Evolutionary conservation across 192 early-diverging fungal genomes (phyloP).

Genomic region (Thoreauomyces humboldtii): DNA sequence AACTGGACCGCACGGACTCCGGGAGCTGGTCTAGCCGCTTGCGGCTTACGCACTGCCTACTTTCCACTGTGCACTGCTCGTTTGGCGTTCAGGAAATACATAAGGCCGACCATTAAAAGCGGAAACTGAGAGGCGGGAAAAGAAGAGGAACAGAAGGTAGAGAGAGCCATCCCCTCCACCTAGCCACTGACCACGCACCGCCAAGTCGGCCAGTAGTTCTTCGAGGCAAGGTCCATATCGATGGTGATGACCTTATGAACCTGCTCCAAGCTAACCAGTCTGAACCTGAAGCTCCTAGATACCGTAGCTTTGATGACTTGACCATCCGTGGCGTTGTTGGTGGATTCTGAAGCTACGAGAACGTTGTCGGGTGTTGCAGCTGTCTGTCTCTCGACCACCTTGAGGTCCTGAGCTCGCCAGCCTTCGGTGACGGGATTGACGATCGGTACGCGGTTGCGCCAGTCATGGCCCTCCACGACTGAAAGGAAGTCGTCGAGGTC

Average conservation of each 20-base stretch:
- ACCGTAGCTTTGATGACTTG: constrained; percentile 26
- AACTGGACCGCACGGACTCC: no score
- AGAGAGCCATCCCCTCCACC: no score
- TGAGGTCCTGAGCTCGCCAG: constrained; percentile 12
- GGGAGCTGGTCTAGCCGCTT: no score
- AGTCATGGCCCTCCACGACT: constrained; percentile 31
- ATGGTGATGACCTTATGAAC: constrained; percentile 34
- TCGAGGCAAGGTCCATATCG: constrained; percentile 33
- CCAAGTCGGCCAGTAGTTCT: constrained; percentile 38
- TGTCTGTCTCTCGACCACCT: constrained; percentile 6
- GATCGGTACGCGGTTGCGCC: constrained; percentile 22
- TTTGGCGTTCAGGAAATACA: no score
- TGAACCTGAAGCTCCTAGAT: constrained; percentile 28
- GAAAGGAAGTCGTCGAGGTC: constrained; percentile 27
- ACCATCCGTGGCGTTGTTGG: background rate
- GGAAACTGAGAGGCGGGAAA: no score
- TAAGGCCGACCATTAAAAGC: no score
- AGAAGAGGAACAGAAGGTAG: no score
- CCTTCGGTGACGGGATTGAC: constrained; percentile 31
- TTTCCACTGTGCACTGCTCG: no score
- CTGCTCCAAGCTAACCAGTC: constrained; percentile 33
- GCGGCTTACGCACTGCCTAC: no score
- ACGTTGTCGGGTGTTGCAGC: background rate
- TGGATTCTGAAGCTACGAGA: background rate
- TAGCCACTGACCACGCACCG: constrained; percentile 27